Evolutionary conservation across 2,329 filamentous ascomycete species (phyloP), one percentile per base, ranked within the genome.

Genomic region (Diaporthe eres): DNA sequence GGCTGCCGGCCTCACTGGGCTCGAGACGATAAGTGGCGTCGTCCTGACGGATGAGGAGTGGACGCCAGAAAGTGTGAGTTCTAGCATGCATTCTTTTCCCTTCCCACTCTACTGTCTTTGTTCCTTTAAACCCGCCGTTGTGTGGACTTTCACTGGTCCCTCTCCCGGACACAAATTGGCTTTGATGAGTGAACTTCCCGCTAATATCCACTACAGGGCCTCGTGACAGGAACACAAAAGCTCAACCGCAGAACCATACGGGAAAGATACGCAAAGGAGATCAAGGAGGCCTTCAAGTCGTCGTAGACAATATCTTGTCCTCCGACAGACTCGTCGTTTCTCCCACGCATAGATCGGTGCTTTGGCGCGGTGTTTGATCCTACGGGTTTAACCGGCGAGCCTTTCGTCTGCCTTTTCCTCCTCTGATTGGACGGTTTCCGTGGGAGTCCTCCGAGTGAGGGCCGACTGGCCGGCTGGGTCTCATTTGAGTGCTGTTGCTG

Each of bases 1-100:
- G 85, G 90, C 89, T 80, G 92, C 91, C 42, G 93, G 93, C 28
- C 87, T 97, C 65, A 86, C 87, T 1, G 87, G 90, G 13, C 92
- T 97, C 76, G 95, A 97, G 87, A 92, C 93, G 77, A 88, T 98
- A 55, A 89, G 92, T 42, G 94, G 93, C 70, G 92, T 96, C 28
- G 94, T 96, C 37, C 84, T 98, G 74, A 92, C 93, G 0, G 94
- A 96, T 78, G 95, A 96, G 82, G 95, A 97, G 84, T 98, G 95
- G 95, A 96, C 93, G 74, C 94, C 95, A 72, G 90, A 92, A 76
- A 97, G 92, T 82, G 94, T 96, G 87, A 92, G 94, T 90, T 75
- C 58, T 53, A 57, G 8, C n/a, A 12, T 8, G 42, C 22, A 4
- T 25, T 19, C 22, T 51, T 13, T 12, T 3, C 12, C 25, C 8